Evolutionary conservation across 2,329 filamentous ascomycete species (phyloP), one percentile per base, ranked within the genome.

Genomic region (Orbilia brochopaga): DNA sequence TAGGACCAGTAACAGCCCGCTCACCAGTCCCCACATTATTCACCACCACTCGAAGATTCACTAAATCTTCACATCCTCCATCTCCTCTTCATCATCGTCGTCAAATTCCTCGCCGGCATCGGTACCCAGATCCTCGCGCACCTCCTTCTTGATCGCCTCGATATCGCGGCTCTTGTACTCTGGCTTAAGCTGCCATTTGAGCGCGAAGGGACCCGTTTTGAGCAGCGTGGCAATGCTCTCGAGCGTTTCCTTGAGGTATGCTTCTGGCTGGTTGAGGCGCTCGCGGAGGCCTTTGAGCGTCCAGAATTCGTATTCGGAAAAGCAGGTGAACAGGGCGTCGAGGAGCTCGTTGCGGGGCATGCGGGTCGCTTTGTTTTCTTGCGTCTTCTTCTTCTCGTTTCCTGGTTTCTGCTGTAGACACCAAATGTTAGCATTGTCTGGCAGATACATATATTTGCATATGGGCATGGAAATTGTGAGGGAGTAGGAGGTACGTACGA

Each of bases 241-340:
- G 75, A 99, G 81, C 0, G 88, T 89, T 78, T 94, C 87, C 61
- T 93, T 91, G 73, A 99, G 85, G 79, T 92, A 97, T n/a, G 89
- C 88, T 79, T 97, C 94, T 1, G 94, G 94, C 80, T 99, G 94
- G 69, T 88, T 86, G 42, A 95, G 85, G 72, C 85, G 83, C 56
- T 87, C 84, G 74, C 91, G 91, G 75, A 99, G 85, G 3, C 89
- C 86, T 78, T 91, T 92, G 83, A 97, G 90, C n/a, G 90, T 88
- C 92, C 93, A 99, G 80, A 94, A 97, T 76, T 88, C 87, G 83
- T 90, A 96, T 77, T 89, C 83, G 64, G 88, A 86, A 86, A 97
- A 99, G 78, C 88, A 89, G 54, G 85, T 82, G 82, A 93, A 92
- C 73, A 99, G 87, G 74, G 86, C 85, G 81, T 97, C 92, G 80